Conservation (phyloP, 805 yeast genomes). For the Cyberlindnera bimundalis region DNA sequence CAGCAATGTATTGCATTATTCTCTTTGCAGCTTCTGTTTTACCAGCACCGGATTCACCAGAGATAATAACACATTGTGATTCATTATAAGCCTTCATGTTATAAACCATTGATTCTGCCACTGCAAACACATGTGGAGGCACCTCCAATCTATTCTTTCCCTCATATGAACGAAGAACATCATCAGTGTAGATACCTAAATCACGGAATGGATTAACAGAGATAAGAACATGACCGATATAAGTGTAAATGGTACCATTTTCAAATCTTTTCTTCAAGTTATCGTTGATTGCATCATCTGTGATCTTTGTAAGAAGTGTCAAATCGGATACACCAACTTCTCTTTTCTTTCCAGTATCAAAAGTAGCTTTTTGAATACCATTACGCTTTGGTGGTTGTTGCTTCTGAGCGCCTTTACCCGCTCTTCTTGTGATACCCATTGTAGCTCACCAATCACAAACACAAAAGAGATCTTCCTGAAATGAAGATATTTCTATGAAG, state of each 20-base stretch:
- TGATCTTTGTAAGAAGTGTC: conserved; percentile 80
- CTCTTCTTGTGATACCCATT: conserved; percentile 79
- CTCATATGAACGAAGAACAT: conserved; percentile 68
- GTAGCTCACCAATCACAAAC: background rate
- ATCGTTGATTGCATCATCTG: conserved; percentile 90
- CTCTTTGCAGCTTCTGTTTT: conserved; percentile 97
- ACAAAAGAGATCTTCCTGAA: too few species aligned
- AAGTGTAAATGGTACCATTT: conserved; percentile 87
- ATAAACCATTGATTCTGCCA: conserved; percentile 96
- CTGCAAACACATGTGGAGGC: conserved; percentile 97
- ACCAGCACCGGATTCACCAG: conserved; percentile 98
- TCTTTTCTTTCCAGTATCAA: conserved; percentile 81
- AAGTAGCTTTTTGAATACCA: conserved; percentile 82
- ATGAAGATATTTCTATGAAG: too few species aligned
- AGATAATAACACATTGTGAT: conserved; percentile 94
- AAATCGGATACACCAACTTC: conserved; percentile 98
- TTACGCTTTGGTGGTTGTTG: conserved; percentile 55
- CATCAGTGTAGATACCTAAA: conserved; percentile 89
- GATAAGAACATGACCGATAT: conserved; percentile 90
- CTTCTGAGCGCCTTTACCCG: conserved; percentile 48
- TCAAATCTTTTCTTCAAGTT: conserved; percentile 85
- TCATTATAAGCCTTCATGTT: conserved; percentile 92
- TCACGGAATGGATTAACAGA: conserved; percentile 97
- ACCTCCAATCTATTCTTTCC: conserved; percentile 94
- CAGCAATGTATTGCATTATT: conserved; percentile 94